Base-by-base conservation (phyloP, 2,329 filamentous ascomycete species). In the Ascochyta clinopodiicola region DNA sequence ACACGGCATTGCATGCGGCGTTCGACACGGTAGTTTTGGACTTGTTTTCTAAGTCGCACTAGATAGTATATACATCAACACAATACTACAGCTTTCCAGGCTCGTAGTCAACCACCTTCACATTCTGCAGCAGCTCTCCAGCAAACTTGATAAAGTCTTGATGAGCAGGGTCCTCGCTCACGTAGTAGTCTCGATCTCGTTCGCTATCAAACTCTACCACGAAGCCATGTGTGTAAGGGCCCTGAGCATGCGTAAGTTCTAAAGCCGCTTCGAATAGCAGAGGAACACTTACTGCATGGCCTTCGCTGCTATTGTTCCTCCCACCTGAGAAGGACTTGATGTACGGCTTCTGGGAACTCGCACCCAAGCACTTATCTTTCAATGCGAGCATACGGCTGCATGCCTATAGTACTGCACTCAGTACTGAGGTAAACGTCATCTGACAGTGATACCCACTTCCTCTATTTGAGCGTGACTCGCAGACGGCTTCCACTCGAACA, bases 111-210 rank as follows among this genome's bases (percentile, higher is more conserved):
- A 89, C 68, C 0, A 88, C 84, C 52, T 81, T 79, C 2, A 80
- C 80, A 66, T 83, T 83, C 57, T 83, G 75, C 13, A 87, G 63
- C 1, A 84, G 62, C 6, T 73, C 75, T 8, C 76, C 74, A 29
- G 84, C 69, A 59, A 75, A 80, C 51, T 81, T 76, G n/a, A 84
- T 77, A 61, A 90, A 91, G 0, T 73, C 82, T 32, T 80, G 74
- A 68, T 92, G 89, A 8, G 75, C 82, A 1, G 87, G 86, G 63
- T 92, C 89, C 27, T 85, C 75, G 46, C 83, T 73, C 6, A 89
- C 74, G 68, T 92, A 92, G 65, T 90, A 91, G 57, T 86, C 81
- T 42, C 88, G 79, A 67, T 92, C 88, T 59, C 84, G 82, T 17
- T 78, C 78, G 21, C 72, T 87, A 9, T 82, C 80, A 55, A 92